These are phyloP conservation scores for Phlebiopsis gigantea DNA, from an alignment of 768 basidiomycete genomes.

Conservation along the genomic window DNA sequence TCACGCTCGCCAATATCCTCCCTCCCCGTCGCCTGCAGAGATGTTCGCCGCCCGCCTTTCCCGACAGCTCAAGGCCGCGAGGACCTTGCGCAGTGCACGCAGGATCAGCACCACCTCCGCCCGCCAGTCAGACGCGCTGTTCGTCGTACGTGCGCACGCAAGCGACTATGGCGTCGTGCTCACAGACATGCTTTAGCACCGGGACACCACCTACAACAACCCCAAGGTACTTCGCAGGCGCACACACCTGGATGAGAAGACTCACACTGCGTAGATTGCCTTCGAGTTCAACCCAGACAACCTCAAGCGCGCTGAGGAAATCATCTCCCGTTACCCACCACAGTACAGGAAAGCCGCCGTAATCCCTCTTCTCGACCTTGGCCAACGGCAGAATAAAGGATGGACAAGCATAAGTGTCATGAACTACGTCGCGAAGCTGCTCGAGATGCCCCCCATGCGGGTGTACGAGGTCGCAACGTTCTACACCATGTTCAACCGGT, in stretches of 20 bases:
- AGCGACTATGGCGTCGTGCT: slow-evolving; percentile 1
- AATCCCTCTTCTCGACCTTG: slow-evolving; percentile 94
- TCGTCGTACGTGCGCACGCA: slow-evolving; percentile 56
- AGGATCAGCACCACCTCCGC: slow-evolving; percentile 34
- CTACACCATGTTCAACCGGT: slow-evolving; percentile 99
- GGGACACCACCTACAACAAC: slow-evolving; percentile 93
- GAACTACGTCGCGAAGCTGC: slow-evolving; percentile 93
- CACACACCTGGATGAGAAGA: neutral
- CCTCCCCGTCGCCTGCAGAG: neutral
- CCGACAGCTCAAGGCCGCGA: slow-evolving; percentile 12
- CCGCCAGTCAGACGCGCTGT: slow-evolving; percentile 76
- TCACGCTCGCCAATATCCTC: slow-evolving; percentile 3
- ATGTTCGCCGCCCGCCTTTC: slow-evolving; percentile 24
- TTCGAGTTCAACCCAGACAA: slow-evolving; percentile 85
- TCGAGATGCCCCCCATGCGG: slow-evolving; percentile 96
- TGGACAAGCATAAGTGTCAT: slow-evolving; percentile 99
- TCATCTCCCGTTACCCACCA: slow-evolving; percentile 90
- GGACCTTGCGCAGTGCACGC: slow-evolving; percentile 13
- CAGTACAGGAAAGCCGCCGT: slow-evolving; percentile 99
- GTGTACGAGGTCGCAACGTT: slow-evolving; percentile 99
- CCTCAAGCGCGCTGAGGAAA: slow-evolving; percentile 78
- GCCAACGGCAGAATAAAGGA: slow-evolving; percentile 95
- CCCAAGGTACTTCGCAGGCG: slow-evolving; percentile 51
- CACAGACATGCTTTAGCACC: slow-evolving; percentile 56
- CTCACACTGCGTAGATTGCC: slow-evolving; percentile 54